These are phyloP conservation scores for Singerocomus rubriflavus DNA, from an alignment of 1,284 basidiomycete species.

Conservation along the genomic window DNA sequence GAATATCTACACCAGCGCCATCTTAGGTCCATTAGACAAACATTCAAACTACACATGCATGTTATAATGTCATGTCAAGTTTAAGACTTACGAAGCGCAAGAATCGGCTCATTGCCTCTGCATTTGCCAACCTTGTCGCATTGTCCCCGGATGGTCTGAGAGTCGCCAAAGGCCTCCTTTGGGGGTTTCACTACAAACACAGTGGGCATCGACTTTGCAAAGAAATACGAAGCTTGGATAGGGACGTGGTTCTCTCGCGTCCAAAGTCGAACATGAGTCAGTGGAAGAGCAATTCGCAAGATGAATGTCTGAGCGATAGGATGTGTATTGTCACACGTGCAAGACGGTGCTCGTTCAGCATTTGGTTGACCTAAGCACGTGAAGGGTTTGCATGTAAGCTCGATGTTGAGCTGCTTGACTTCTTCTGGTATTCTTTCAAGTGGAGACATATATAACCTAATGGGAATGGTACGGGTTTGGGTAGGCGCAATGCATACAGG, in stretches of 20 bases:
- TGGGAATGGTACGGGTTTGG: slow-evolving; percentile 57
- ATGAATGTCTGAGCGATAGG: slow-evolving; percentile 2
- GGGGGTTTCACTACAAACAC: slow-evolving; percentile 60
- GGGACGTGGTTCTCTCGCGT: slow-evolving; percentile 31
- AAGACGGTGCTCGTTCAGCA: neutral
- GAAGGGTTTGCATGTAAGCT: slow-evolving; percentile 29
- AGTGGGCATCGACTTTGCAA: slow-evolving; percentile 51
- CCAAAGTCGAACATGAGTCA: slow-evolving; percentile 45
- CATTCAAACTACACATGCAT: neutral
- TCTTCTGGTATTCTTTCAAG: slow-evolving; percentile 28
- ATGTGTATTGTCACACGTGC: neutral
- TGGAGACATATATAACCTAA: slow-evolving; percentile 42
- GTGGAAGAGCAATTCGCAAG: slow-evolving; percentile 35
- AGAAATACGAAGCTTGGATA: slow-evolving; percentile 60
- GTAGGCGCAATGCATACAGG: slow-evolving; percentile 50
- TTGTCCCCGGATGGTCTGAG: neutral
- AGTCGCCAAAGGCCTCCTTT: slow-evolving; percentile 18
- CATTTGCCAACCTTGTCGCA: neutral
- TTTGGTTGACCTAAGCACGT: slow-evolving; percentile 15
- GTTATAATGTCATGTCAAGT: neutral
- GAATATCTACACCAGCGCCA: slow-evolving; percentile 75
- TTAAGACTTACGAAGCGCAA: slow-evolving; percentile 63
- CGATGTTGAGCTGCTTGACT: slow-evolving; percentile 36
- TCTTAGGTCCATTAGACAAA: slow-evolving; percentile 40
- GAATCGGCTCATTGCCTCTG: slow-evolving; percentile 47